Conservation (phyloP, 331 rosid species). For the Saraca asoca region DNA sequence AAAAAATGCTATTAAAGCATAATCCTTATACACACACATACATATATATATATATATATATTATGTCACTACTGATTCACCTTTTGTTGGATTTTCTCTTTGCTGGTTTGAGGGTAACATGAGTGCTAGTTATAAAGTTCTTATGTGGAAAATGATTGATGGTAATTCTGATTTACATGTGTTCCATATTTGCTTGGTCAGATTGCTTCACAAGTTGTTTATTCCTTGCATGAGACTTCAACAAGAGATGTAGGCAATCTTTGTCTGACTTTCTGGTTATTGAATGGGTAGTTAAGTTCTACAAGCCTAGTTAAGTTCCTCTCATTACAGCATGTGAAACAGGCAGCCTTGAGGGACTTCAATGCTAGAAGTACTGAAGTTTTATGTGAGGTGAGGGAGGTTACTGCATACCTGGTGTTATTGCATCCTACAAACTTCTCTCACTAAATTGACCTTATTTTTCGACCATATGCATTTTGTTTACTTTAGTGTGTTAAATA, state of each 20-base stretch:
- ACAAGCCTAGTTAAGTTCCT: conserved; percentile 8
- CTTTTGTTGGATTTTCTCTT: conserved; percentile 83
- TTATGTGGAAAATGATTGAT: conserved; percentile 15
- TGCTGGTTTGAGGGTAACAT: conserved; percentile 69
- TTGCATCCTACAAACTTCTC: not conserved
- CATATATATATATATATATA: no score
- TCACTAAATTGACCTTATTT: not conserved
- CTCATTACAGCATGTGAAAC: conserved; percentile 77
- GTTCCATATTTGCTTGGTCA: conserved; percentile 35
- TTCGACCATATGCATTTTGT: not conserved
- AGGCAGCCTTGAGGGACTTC: conserved; percentile 65
- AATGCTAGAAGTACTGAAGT: conserved; percentile 85
- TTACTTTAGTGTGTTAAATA: not conserved
- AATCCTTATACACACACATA: no score
- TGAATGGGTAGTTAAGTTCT: not conserved
- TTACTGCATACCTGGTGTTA: conserved; percentile 4
- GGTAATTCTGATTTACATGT: conserved; percentile 25
- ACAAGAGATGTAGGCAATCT: conserved; percentile 79
- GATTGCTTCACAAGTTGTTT: conserved; percentile 91
- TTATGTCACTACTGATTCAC: no score
- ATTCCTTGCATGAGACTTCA: conserved; percentile 86
- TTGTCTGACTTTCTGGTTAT: conserved; percentile 29
- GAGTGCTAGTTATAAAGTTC: conserved; percentile 15
- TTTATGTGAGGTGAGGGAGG: conserved; percentile 67
- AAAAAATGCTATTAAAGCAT: no score